Evolutionary conservation across 192 early-diverging fungal genomes (phyloP).

Genomic region (Bifiguratus adelaidae): DNA sequence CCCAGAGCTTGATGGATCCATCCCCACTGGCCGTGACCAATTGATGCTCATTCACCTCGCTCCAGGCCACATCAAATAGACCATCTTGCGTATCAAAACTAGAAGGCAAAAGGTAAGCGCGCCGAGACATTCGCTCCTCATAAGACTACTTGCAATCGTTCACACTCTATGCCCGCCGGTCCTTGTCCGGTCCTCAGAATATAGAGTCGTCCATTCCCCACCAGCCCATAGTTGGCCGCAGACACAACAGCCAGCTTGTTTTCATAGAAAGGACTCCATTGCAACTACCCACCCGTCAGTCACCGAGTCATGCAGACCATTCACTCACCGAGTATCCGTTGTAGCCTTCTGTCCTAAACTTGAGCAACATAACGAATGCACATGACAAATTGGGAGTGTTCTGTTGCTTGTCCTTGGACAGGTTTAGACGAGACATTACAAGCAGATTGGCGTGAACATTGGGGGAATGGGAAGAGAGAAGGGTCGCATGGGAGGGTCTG

Average conservation of each 20-base stretch:
- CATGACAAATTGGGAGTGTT: too few species aligned
- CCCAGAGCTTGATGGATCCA: constrained; percentile 92
- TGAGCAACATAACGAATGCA: constrained; percentile 33
- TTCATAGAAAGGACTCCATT: constrained; percentile 95
- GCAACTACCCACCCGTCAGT: constrained; percentile 33
- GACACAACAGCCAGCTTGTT: constrained; percentile 76
- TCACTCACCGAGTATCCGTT: constrained; percentile 78
- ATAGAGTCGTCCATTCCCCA: constrained; percentile 89
- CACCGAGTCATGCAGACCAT: background rate
- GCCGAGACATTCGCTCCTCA: background rate
- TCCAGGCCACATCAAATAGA: constrained; percentile 92
- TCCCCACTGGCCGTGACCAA: constrained; percentile 86
- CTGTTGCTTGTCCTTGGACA: too few species aligned
- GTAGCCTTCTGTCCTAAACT: constrained; percentile 70
- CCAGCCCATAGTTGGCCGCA: constrained; percentile 93
- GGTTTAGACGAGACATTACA: too few species aligned
- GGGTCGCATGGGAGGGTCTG: too few species aligned
- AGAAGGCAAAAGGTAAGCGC: constrained; percentile 2
- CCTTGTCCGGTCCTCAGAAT: constrained; percentile 43
- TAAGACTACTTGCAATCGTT: constrained; percentile 47
- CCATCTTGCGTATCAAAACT: constrained; percentile 97
- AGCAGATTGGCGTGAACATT: too few species aligned
- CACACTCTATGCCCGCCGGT: constrained; percentile 32
- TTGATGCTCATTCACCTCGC: constrained; percentile 93
- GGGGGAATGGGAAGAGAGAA: too few species aligned